Base-by-base conservation (phyloP, 345 rosid genomes). In the Moringa oleifera region DNA sequence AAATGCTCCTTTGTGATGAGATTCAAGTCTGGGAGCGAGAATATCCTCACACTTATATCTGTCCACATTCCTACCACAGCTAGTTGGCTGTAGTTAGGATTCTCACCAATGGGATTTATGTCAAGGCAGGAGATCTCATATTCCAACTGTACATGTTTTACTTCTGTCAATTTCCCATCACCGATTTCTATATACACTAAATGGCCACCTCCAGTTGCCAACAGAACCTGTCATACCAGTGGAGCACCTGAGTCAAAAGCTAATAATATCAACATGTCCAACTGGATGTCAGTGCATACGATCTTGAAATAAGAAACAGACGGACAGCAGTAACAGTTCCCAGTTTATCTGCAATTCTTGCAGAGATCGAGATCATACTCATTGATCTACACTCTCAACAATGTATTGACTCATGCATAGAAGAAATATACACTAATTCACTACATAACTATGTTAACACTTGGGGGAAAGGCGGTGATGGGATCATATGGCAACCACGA, bases 31-130 rank as follows among this genome's bases (percentile, higher is more conserved):
- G 96, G 97, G 51, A 88, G 85, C 24, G 85, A 84, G 66, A 90
- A 86, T 61, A 88, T 81, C 71, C 83, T 82, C 68, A 93, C 95
- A 77, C 90, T 87, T 68, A 86, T 86, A 68, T 90, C 94, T 8
- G 96, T 93, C 98, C 98, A 93, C 98, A 90, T 93, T 66, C 98
- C 98, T 61, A 90, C 97, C n/a, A 83, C 91, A 72, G 95, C 98
- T 69, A 89, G 77, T 68, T 89, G 91, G 69, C 98, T 92, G 69
- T 63, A 73, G 72, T 75, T 85, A 51, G 84, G 76, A 62, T 79
- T 82, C 53, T 92, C 91, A 52, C 97, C 91, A 57, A 83, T 85
- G 57, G 98, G 95, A 55, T 84, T 92, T 63, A 92, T 84, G 81
- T 92, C 97, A 69, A 92, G 93, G 74, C 98, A 92, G 57, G 97